phyloP scores from a whole-genome alignment of 306 rosid genomes.

The Alnus glutinosa region DNA sequence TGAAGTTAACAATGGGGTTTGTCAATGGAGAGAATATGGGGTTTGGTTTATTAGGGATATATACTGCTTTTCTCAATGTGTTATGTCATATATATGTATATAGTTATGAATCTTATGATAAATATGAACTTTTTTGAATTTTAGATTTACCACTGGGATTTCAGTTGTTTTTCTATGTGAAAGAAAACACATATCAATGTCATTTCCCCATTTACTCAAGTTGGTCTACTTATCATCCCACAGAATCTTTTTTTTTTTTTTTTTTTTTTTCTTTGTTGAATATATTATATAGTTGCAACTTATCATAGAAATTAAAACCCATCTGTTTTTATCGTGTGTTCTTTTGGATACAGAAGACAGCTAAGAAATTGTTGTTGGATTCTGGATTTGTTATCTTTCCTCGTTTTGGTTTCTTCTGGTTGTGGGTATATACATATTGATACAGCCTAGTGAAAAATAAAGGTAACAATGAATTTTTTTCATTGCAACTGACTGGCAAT shows the following conservation, averaged over 20 bases:
- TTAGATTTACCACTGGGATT: neutral
- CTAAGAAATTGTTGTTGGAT: no score
- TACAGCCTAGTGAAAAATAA: neutral
- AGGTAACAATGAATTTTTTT: no score
- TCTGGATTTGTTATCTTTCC: neutral
- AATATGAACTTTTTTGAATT: neutral
- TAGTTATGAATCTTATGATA: no score
- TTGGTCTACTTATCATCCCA: no score
- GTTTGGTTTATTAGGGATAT: no score
- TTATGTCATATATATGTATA: neutral
- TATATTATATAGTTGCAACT: neutral
- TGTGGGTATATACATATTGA: neutral
- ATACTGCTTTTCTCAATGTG: neutral
- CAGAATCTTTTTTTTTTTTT: no score
- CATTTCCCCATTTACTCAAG: neutral
- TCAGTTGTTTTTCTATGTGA: neutral
- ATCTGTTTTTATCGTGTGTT: neutral
- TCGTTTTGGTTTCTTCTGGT: neutral
- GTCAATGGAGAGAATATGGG: neutral
- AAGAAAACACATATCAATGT: neutral
- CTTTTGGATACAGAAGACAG: no score
- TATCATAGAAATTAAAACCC: neutral
- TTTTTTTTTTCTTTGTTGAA: neutral
- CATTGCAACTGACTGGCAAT: no score
- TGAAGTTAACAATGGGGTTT: no score